Base-by-base conservation (phyloP, 2,329 filamentous ascomycete genomes). In the Cytospora chrysosperma region DNA sequence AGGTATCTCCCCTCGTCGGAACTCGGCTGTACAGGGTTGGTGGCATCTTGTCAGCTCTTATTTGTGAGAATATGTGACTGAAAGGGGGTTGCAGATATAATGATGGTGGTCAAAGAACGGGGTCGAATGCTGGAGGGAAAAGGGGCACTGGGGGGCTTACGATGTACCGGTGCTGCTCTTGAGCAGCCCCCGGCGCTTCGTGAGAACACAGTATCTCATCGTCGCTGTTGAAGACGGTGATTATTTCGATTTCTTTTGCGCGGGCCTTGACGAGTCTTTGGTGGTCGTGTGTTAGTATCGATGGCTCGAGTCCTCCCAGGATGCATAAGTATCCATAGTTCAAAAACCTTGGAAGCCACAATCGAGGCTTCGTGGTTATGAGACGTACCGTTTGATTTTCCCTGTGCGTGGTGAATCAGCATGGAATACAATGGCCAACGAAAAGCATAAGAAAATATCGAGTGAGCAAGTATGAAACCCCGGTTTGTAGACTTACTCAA, bases 141-240 rank as follows among this genome's bases (percentile, higher is more conserved):
- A 13, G 32, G 15, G 32, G 32, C 32, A n/a, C n/a, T n/a, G n/a
- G n/a, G n/a, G n/a, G 13, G 32, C 32, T 34, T 34, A 34, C 32
- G 32, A 34, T 34, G 12, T 15, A 21, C 15, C n/a, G 13, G 10
- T 50, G 21, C 47, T 59, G n/a, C 47, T 51, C 21, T 6, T 21
- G 7, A n/a, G 47, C 21, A n/a, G 28, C 15, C 21, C 27, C 37
- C 28, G 56, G 43, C 8, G 47, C 28, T 19, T 52, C 49, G 17
- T 59, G 30, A 30, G 30, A 40, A 47, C 47, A 59, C 5, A 43
- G 30, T n/a, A 59, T 52, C 8, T 37, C 47, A 34, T 34, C 57
- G 13, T 52, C 21, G 24, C 17, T 52, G 32, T 47, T 59, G 32
- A 59, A 59, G 43, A 59, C 30, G 24, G 43, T 51, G 21, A 59